Evolutionary conservation across 371 early-diverging fungal species (phyloP), one percentile per base, ranked within the genome.

Genomic region (Mucor lusitanicus): DNA sequence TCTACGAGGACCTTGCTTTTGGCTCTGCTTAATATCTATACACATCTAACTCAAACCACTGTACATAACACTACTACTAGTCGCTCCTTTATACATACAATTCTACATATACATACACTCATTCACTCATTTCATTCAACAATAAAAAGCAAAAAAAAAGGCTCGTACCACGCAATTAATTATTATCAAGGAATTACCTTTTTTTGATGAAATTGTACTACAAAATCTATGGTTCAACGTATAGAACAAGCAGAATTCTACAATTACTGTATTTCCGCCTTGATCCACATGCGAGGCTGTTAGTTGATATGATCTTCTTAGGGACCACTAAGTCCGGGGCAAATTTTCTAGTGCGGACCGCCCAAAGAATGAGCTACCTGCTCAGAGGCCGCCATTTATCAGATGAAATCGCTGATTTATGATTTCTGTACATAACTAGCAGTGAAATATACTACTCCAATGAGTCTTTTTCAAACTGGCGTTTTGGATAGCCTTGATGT

Each of bases 1-100:
- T 70, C 32, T 66, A 65, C 35, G 66, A 70, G 63, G 71, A 70
- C 25, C 57, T 70, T 37, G 61, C 61, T 46, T 65, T 65, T 39
- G 55, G 46, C 37, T 37, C 37, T 25, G 27, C 50, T 23, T 65
- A 59, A 40, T n/a, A 25, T 19, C 17, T 44, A 44, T 19, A n/a
- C n/a, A 37, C 44, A 44, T 7, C n/a, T 44, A 44, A n/a, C n/a
- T 6, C 44, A 19, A n/a, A 19, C 23, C 25, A 2, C 50, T 63
- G 32, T 53, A 25, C 44, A 33, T 62, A 39, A 12, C 30, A n/a
- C 48, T 30, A 30, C 30, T 28, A 48, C 33, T 19, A 48, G 21
- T 61, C 8, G 21, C 32, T 50, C 19, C 50, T n/a, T 61, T 58
- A 58, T 21, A 58, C 23, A 58, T 58, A 58, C 32, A 21, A 35